Percentiles rank a stretch among this genome's conserved stretches.
Conservation (phyloP, 2,329 filamentous ascomycete genomes). For the Bipolaris gigantea region DNA sequence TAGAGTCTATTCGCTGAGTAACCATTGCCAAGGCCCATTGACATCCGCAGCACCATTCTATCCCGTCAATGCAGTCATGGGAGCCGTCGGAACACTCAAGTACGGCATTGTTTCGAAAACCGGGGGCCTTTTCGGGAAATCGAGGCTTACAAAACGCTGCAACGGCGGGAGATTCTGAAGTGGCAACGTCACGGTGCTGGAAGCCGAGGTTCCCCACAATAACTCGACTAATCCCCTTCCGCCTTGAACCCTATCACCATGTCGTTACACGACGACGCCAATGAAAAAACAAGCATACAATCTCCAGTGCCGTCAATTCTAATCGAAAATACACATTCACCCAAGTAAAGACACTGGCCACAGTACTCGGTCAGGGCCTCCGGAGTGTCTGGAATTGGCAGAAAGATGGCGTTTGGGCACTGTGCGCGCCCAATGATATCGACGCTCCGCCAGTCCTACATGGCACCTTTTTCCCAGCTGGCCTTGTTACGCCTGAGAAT, state of each 20-base stretch:
- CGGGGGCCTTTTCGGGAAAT: too few relatives aligned
- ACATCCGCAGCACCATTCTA: too few relatives aligned
- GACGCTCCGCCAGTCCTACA: constrained; percentile 76
- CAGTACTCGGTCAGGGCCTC: constrained; percentile 76
- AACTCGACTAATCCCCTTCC: not conserved
- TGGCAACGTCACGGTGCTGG: not conserved
- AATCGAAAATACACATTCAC: constrained; percentile 64
- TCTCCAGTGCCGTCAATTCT: constrained; percentile 12
- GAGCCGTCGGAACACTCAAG: too few relatives aligned
- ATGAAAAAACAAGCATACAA: not conserved
- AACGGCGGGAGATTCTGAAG: not conserved
- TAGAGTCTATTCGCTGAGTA: too few relatives aligned
- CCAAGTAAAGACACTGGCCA: constrained; percentile 64
- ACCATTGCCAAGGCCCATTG: too few relatives aligned
- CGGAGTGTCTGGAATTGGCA: constrained; percentile 74
- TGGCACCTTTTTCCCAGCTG: constrained; percentile 80
- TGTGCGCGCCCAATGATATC: constrained; percentile 83
- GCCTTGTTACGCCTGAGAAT: constrained; percentile 78
- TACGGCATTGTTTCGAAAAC: too few relatives aligned
- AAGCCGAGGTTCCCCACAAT: constrained; percentile 10
- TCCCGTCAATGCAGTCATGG: too few relatives aligned
- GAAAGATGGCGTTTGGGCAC: constrained; percentile 76
- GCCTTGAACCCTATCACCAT: not conserved
- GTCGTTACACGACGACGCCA: not conserved
- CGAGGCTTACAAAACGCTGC: not conserved